Evolutionary conservation across 768 basidiomycete species (phyloP).

Genomic region (Rhizopogon vesiculosus): DNA sequence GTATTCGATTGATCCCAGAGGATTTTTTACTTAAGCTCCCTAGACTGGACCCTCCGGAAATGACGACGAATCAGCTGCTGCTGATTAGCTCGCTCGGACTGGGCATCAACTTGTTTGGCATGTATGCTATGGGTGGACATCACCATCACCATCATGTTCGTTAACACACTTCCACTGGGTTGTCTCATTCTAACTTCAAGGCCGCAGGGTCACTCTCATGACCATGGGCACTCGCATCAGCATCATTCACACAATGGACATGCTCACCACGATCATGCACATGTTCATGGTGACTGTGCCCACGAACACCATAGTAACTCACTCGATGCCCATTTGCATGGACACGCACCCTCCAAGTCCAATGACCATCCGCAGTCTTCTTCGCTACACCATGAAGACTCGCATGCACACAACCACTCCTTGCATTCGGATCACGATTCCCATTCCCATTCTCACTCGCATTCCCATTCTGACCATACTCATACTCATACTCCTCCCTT

Average conservation of each 20-base stretch:
- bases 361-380: constrained; percentile 20
- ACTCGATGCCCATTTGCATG: constrained; percentile 20
- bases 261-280: constrained; percentile 29
- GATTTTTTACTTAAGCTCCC: not conserved
- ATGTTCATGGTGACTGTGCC: constrained; percentile 28
- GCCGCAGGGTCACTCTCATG: constrained; percentile 4
- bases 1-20: constrained; percentile 12
- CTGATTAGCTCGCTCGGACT: constrained; percentile 87
- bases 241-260: constrained; percentile 17
- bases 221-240: constrained; percentile 16
- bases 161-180: constrained; percentile 6
- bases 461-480: constrained; percentile 13
- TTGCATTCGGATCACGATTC: constrained; percentile 19
- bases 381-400: constrained; percentile 17
- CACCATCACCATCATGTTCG: constrained; percentile 80
- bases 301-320: constrained; percentile 20
- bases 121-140: constrained; percentile 98
- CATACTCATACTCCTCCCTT: constrained; percentile 7
- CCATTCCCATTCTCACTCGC: constrained; percentile 10
- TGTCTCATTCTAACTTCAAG: constrained; percentile 7
- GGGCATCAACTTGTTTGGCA: constrained; percentile 93
- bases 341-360: constrained; percentile 8
- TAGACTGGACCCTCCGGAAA: constrained; percentile 92
- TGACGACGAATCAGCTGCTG: constrained; percentile 92
- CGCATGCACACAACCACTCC: constrained; percentile 15